A percentile compares a stretch with the other conserved stretches of the same genome.
phyloP scores from a whole-genome alignment of 352 stramenopile genomes.

The Globisporangium alternatum region DNA sequence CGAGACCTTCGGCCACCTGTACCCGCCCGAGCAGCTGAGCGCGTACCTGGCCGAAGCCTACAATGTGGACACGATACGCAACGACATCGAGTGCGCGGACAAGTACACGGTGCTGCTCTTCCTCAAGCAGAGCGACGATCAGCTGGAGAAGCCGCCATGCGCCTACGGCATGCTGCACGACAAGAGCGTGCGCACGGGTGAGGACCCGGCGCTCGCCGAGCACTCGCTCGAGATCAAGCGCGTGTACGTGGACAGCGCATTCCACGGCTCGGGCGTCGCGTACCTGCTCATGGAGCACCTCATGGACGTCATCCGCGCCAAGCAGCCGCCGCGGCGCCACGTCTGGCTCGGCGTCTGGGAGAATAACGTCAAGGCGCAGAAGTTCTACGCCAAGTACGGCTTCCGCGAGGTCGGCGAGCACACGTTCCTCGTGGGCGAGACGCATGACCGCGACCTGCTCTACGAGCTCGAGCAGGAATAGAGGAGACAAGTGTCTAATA shows the following conservation, averaged over 20 bases:
- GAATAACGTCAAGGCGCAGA: conserved; percentile 29
- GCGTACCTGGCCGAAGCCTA: conserved; percentile 21
- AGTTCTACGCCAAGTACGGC: conserved; percentile 34
- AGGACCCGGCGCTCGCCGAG: conserved; percentile 13
- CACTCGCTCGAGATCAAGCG: conserved; percentile 32
- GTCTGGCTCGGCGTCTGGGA: conserved; percentile 36
- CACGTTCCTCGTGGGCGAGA: conserved; percentile 21
- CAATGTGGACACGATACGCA: conserved; percentile 16
- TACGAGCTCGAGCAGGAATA: conserved; percentile 16
- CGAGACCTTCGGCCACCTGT: conserved; percentile 30
- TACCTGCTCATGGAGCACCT: conserved; percentile 29
- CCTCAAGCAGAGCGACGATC: not conserved
- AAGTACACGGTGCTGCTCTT: conserved; percentile 32
- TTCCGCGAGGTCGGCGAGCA: conserved; percentile 31
- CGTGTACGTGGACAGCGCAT: conserved; percentile 28
- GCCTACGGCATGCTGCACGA: conserved; percentile 27
- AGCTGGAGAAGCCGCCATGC: conserved; percentile 9
- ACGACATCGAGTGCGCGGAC: conserved; percentile 21
- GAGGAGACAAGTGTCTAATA: not conserved
- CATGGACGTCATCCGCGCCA: conserved; percentile 22
- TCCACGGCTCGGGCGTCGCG: conserved; percentile 25
- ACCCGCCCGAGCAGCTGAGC: conserved; percentile 21
- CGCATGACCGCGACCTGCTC: conserved; percentile 22
- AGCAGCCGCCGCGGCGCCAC: conserved; percentile 10
- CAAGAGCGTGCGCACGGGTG: conserved; percentile 23